Evolutionary conservation across 2,329 filamentous ascomycete genomes (phyloP), one percentile per base, ranked within the genome.

Genomic region (Cercospora janseana): DNA sequence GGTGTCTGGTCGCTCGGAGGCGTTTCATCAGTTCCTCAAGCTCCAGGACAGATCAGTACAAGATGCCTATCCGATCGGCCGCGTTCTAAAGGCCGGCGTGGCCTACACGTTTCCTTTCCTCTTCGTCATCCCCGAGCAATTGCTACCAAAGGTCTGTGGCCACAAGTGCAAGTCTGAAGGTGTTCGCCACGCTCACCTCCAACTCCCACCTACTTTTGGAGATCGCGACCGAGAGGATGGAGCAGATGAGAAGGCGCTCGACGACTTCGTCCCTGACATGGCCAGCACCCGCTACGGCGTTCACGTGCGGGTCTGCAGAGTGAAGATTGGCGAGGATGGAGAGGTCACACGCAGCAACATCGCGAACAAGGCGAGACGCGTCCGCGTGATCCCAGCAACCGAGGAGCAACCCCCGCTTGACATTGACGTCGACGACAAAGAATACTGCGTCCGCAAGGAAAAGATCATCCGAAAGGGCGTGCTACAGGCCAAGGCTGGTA

Each of bases 221-320:
- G 53, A 52, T 24, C 45, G 41, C 27, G 55, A 52, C 26, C 44
- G 45, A 9, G 24, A 49, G 46, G 58, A 60, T 29, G 56, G 65
- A 78, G n/a, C 71, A 74, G 37, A 73, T 72, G 18, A 72, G 75
- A 54, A 76, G 26, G 63, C 79, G 13, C 70, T 80, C 31, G 81
- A 86, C 60, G 83, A 86, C 58, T 70, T 85, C 62, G 72, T 79
- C 2, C 83, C 83, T 0, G 75, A 81, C 6, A 85, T 85, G 81
- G 71, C 75, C 26, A 79, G 75, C 61, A 77, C 86, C 37, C 69
- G 71, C 2, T 86, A 86, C 59, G 72, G 70, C 1, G 70, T 86
- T 49, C 65, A 65, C 31, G 65, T 60, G n/a, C 57, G 59, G 26
- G 52, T 70, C 31, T 59, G 51, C 6, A 62, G 58, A 50, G 74